Base-by-base conservation (phyloP, 2,329 filamentous ascomycete species). In the Cladobotryum protrusum region DNA sequence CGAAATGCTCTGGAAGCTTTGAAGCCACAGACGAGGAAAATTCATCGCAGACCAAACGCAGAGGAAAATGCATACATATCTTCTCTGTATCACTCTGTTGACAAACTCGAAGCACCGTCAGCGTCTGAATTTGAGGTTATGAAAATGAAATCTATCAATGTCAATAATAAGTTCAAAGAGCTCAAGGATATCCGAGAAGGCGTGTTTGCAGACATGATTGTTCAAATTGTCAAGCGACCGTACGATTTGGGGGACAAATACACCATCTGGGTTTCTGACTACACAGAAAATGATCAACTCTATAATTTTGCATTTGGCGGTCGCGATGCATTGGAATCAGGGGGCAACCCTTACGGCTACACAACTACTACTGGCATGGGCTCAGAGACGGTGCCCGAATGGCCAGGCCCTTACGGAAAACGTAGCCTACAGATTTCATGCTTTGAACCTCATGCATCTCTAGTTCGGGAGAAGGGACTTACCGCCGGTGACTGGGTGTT, bases 221-320 rank as follows among this genome's bases (percentile, higher is more conserved):
- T 79, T 2, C 78, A 91, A 61, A 80, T 95, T 2, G 77, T 90
- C 43, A 72, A 65, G 42, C 67, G 72, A 2, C 76, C 77, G 0
- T 73, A 65, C 40, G 67, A 73, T 29, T 17, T 58, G 6, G 61
- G 63, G 18, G 73, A 77, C 20, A 77, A 68, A 50, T 67, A 79
- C 12, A 79, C 81, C 5, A 56, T 96, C 0, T 90, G 90, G 72
- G 71, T 95, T 15, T 86, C 87, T 0, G 91, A 96, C 66, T 96
- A 91, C 64, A 95, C 89, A 0, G 70, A 79, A 45, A 89, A 96
- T 59, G 61, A 72, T 0, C 52, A 60, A 1, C 82, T 96, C 51
- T 84, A 76, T 56, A 67, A 82, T 34, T 81, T 58, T 48, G 55
- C 52, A 35, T 66, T 62, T 44, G 59, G 61, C 11, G 66, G 59